Evolutionary conservation across 768 basidiomycete genomes (phyloP).

Genomic region (Tremella mesenterica): DNA sequence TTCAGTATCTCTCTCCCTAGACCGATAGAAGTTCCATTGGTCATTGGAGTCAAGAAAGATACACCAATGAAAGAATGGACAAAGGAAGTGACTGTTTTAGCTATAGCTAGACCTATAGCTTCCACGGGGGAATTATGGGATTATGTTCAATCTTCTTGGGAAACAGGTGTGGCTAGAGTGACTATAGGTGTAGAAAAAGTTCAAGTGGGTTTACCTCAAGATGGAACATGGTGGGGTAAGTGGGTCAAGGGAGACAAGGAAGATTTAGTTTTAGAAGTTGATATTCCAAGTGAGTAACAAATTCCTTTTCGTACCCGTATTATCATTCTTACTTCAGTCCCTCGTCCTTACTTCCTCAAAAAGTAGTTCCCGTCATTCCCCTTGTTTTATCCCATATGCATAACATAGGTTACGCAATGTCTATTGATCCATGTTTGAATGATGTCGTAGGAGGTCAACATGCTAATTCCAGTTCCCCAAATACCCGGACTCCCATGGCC

Average conservation of each 20-base stretch:
- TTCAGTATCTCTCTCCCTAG: slow-evolving; percentile 9
- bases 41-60: slow-evolving; percentile 6
- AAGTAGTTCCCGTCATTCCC: no score
- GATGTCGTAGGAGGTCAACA: no score
- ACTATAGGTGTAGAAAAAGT: slow-evolving; percentile 17
- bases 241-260: slow-evolving; percentile 23
- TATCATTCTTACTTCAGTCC: no score
- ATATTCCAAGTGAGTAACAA: slow-evolving; percentile 35
- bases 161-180: slow-evolving; percentile 18
- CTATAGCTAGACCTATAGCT: slow-evolving; percentile 21
- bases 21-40: slow-evolving; percentile 17
- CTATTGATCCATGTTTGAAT: no score
- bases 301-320: no score
- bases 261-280: slow-evolving; percentile 21
- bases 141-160: slow-evolving; percentile 33
- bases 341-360: no score
- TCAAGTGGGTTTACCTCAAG: slow-evolving; percentile 10
- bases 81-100: slow-evolving; percentile 19
- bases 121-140: slow-evolving; percentile 28
- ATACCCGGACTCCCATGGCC: slow-evolving; percentile 31
- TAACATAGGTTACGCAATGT: no score
- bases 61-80: slow-evolving; percentile 22
- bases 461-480: slow-evolving; percentile 36
- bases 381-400: no score
- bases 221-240: slow-evolving; percentile 24